Evolutionary conservation across 1,284 basidiomycete genomes (phyloP), one percentile per base, ranked within the genome.

Genomic region (Sporisorium exsertum): DNA sequence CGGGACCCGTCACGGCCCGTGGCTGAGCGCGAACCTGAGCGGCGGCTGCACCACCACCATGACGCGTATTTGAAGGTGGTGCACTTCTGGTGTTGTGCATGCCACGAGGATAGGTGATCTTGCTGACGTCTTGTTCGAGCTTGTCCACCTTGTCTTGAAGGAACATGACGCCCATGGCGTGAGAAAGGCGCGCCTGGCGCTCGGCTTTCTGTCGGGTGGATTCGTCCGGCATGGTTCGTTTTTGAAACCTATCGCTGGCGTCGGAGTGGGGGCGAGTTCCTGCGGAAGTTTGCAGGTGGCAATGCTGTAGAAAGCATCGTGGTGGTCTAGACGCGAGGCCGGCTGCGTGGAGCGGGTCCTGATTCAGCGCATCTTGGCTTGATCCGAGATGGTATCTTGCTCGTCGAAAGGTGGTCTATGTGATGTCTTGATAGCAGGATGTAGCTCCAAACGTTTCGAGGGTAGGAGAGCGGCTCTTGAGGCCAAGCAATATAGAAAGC

Each of bases 131-230:
- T 15, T 60, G 62, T 49, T 81, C 75, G 47, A 82, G 72, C 45
- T 72, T 68, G 27, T 73, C 64, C 3, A 82, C 81, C 52, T 77
- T 72, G 64, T 81, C 72, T 50, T 81, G 78, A 13, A 82, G 77
- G 43, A 79, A 77, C 64, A 82, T 74, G 58, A 79, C 79, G 32
- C 79, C 81, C 81, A 82, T 82, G 8, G 75, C 75, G n/a, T 77
- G 55, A 16, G 77, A 79, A 29, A 82, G 68, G 13, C 67, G 70
- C 20, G 67, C 50, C 29, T 77, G 75, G 42, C 67, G 66, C 51
- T 70, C 70, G 1, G 64, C 64, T 46, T 64, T 59, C 43, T 73
- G 64, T 37, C 64, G 65, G 0, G 24, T 27, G 3, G 70, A 56
- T 32, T 73, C 75, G 54, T 69, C 47, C 13, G 64, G 49, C 66